phyloP scores from a whole-genome alignment of 306 rosid species.

The Cicer chorassanicum region DNA sequence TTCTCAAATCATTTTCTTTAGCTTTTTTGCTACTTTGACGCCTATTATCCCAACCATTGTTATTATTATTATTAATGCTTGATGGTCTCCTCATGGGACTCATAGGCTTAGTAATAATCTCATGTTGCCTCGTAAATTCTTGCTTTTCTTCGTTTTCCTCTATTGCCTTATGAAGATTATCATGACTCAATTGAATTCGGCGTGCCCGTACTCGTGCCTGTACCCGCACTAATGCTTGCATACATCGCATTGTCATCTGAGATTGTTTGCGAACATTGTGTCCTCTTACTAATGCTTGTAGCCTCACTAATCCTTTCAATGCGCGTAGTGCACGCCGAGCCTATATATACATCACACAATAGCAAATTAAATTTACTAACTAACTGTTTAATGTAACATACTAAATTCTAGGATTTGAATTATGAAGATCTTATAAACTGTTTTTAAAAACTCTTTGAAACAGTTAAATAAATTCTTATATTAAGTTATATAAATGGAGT shows the following conservation, averaged over 20 bases:
- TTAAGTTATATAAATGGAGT: no score
- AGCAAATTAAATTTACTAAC: neutral
- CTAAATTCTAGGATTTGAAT: no score
- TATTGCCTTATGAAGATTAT: conserved; percentile 53
- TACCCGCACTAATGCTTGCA: conserved; percentile 93
- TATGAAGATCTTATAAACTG: no score
- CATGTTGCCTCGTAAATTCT: conserved; percentile 34
- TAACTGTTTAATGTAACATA: no score
- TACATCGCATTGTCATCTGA: conserved; percentile 95
- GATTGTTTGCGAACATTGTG: conserved; percentile 94
- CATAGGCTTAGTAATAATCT: conserved; percentile 38
- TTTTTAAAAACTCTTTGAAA: no score
- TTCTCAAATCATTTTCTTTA: conserved; percentile 56
- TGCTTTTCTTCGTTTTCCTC: neutral
- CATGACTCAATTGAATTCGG: conserved; percentile 60
- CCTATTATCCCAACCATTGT: conserved; percentile 50
- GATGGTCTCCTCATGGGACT: conserved; percentile 53
- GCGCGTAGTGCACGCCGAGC: conserved; percentile 92
- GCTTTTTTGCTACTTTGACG: conserved; percentile 55
- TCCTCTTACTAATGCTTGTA: conserved; percentile 93
- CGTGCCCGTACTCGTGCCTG: conserved; percentile 85
- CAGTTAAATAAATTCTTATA: no score
- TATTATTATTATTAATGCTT: conserved; percentile 15
- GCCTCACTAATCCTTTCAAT: conserved; percentile 84
- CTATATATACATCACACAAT: conserved; percentile 46